These are phyloP conservation scores for Eucalyptus tenuipes DNA, from an alignment of 345 rosid species.

Conservation along the genomic window DNA sequence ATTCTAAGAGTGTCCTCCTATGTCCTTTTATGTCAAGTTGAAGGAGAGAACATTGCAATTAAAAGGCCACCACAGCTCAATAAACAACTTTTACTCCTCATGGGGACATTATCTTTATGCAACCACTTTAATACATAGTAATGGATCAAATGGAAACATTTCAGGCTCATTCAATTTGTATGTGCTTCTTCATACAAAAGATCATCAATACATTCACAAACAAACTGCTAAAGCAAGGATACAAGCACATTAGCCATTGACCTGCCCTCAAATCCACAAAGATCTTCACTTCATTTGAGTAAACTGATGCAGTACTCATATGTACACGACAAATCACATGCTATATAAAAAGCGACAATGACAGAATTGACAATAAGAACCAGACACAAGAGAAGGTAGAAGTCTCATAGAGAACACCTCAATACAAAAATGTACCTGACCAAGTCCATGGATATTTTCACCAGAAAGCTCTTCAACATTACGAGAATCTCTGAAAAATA, in stretches of 20 bases:
- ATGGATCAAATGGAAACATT: neutral
- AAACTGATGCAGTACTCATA: neutral
- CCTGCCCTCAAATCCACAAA: neutral
- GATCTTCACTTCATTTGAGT: neutral
- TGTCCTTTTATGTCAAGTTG: neutral
- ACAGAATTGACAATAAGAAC: neutral
- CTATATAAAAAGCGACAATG: neutral
- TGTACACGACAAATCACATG: neutral
- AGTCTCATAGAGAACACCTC: neutral
- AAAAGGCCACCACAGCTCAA: neutral
- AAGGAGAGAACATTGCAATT: neutral
- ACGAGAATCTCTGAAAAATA: constrained; percentile 27
- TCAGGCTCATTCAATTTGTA: neutral
- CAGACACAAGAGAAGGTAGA: neutral
- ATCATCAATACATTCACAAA: neutral
- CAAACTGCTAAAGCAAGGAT: neutral
- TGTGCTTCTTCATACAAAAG: neutral
- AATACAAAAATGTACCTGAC: constrained; percentile 34
- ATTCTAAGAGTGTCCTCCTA: neutral
- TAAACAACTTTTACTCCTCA: neutral
- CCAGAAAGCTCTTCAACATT: constrained; percentile 19
- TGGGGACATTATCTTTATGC: neutral
- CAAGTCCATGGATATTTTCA: constrained; percentile 22
- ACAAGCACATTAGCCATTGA: neutral
- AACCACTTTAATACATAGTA: neutral